Evolutionary conservation across 2,329 filamentous ascomycete species (phyloP).

Genomic region (Neodidymelliopsis sp.): DNA sequence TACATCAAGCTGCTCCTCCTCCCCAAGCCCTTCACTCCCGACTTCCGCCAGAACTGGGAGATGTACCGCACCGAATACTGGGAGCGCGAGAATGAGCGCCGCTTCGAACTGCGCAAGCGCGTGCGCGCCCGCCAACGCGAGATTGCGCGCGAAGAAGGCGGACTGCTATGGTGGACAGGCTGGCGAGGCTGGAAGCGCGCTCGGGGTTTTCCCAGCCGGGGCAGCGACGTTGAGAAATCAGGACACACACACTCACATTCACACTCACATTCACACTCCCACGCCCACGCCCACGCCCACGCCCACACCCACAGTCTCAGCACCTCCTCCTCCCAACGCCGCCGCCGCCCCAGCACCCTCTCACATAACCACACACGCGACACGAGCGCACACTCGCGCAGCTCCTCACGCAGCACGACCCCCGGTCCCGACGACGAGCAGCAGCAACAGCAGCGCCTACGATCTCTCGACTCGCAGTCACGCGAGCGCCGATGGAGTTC

Average conservation of each 20-base stretch:
- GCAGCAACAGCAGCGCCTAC: no score
- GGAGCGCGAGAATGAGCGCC: constrained; percentile 93
- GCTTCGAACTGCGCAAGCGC: constrained; percentile 74
- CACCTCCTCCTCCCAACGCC: constrained; percentile 24
- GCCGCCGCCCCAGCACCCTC: constrained; percentile 39
- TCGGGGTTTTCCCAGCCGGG: constrained; percentile 34
- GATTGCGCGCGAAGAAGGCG: constrained; percentile 71
- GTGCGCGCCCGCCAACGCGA: constrained; percentile 73
- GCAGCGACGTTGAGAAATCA: constrained; percentile 42
- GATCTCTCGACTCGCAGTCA: constrained; percentile 29
- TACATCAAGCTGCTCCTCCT: constrained; percentile 89
- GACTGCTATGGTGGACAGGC: constrained; percentile 87
- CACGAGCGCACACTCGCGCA: constrained; percentile 38
- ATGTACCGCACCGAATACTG: constrained; percentile 93
- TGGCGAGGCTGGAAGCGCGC: constrained; percentile 64
- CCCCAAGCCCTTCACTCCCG: constrained; percentile 92
- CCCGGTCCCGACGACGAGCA: constrained; percentile 40
- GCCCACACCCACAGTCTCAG: constrained; percentile 5
- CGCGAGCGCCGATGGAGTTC: constrained; percentile 45
- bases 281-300: constrained; percentile 9
- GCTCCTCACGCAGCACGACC: constrained; percentile 41
- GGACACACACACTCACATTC: constrained; percentile 25
- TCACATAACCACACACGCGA: constrained; percentile 36
- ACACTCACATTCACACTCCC: constrained; percentile 18
- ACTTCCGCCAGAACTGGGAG: constrained; percentile 97